A percentile compares a stretch with the other conserved stretches of the same genome.
phyloP scores from a whole-genome alignment of 805 yeast species.

The Komagataella populi region DNA sequence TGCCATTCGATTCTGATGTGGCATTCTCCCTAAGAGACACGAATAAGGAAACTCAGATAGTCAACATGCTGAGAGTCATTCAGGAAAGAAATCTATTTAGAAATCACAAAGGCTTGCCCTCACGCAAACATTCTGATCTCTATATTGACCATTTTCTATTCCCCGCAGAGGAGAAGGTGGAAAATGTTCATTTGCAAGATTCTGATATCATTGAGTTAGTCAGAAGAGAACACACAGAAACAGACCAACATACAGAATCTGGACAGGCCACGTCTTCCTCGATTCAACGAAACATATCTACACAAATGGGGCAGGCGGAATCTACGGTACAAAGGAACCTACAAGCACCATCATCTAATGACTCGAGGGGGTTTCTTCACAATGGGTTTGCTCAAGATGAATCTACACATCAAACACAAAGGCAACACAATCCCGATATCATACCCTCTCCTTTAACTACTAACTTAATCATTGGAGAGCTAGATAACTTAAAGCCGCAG shows the following conservation, averaged over 20 bases:
- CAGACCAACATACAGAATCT: not conserved
- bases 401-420: not conserved
- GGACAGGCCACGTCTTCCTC: not conserved
- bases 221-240: slow-evolving; percentile 7
- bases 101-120: slow-evolving; percentile 1
- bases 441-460: not conserved
- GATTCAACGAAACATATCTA: not conserved
- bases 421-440: not conserved
- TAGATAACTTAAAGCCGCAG: slow-evolving; percentile 2
- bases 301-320: not conserved
- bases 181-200: slow-evolving; percentile 17
- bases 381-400: not conserved
- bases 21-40: slow-evolving; percentile 5
- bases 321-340: not conserved
- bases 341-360: not conserved
- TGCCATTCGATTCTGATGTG: slow-evolving; percentile 1
- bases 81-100: slow-evolving; percentile 7
- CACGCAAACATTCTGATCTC: not conserved
- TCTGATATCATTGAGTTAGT: slow-evolving; percentile 18
- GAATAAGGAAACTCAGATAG: slow-evolving; percentile 11
- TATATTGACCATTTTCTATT: slow-evolving; percentile 18
- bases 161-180: slow-evolving; percentile 21
- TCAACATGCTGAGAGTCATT: slow-evolving; percentile 10
- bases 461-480: slow-evolving; percentile 1
- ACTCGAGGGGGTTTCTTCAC: not conserved